These are phyloP conservation scores for Castanea sativa DNA, from an alignment of 306 rosid genomes.

Conservation along the genomic window DNA sequence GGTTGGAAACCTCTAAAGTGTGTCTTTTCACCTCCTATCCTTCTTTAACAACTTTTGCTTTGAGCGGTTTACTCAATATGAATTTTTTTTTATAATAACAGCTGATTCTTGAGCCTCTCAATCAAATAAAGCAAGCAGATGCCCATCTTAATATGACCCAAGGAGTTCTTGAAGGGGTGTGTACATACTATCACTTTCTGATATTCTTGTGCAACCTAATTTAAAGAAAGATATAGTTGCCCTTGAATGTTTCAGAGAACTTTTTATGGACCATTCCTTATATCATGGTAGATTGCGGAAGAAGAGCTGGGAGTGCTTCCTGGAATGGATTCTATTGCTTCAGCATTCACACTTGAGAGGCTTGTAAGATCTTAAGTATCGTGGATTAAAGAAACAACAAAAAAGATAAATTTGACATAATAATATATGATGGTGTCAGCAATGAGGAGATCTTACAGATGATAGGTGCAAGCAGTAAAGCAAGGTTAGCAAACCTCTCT, in stretches of 20 bases:
- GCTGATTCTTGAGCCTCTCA: constrained; percentile 87
- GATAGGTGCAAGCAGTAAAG: constrained; percentile 73
- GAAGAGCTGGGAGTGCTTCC: constrained; percentile 96
- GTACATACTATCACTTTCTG: constrained; percentile 49
- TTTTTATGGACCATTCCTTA: constrained; percentile 6
- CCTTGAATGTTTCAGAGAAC: constrained; percentile 1
- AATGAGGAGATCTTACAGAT: constrained; percentile 77
- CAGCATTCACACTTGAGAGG: constrained; percentile 62
- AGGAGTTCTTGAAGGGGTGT: constrained; percentile 91
- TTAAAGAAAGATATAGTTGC: constrained; percentile 2
- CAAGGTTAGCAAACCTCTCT: constrained; percentile 54
- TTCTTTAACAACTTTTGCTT: constrained; percentile 13
- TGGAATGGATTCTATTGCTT: constrained; percentile 82
- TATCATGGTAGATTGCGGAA: constrained; percentile 66
- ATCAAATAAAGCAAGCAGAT: constrained; percentile 81
- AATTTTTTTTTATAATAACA: constrained; percentile 30
- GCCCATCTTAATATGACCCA: constrained; percentile 78
- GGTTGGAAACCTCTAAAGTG: constrained; percentile 94
- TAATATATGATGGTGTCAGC: constrained; percentile 83
- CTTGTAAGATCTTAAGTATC: constrained; percentile 48
- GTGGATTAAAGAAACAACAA: constrained; percentile 38
- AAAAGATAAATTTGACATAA: constrained; percentile 57
- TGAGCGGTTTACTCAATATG: constrained; percentile 11
- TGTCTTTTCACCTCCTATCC: constrained; percentile 28
- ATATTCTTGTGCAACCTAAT: constrained; percentile 10